Percentiles rank a stretch among this genome's conserved stretches.
Evolutionary conservation across 768 basidiomycete genomes (phyloP).

Genomic region (Tylopilus sp.): DNA sequence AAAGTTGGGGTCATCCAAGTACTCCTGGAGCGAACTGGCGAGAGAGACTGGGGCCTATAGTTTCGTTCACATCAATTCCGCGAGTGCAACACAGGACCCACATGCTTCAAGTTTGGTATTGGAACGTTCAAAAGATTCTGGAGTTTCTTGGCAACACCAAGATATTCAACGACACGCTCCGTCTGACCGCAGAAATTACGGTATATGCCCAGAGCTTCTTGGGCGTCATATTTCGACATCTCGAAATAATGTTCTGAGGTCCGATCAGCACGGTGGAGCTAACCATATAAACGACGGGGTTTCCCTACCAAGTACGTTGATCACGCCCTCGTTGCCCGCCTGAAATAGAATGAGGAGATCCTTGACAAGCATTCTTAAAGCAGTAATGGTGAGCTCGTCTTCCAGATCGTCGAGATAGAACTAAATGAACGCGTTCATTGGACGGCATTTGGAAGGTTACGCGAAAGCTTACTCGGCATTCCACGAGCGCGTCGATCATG

Average conservation of each 20-base stretch:
- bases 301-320: conserved; percentile 71
- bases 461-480: conserved; percentile 69
- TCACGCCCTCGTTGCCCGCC: conserved; percentile 93
- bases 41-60: conserved; percentile 87
- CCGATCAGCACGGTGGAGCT: conserved; percentile 12
- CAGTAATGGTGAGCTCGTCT: conserved; percentile 85
- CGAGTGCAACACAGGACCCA: conserved; percentile 31
- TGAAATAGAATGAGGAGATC: conserved; percentile 95
- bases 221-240: conserved; percentile 93
- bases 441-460: neutral
- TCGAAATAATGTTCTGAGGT: conserved; percentile 89
- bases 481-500: conserved; percentile 84
- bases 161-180: conserved; percentile 87
- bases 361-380: conserved; percentile 91
- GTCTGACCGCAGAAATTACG: conserved; percentile 94
- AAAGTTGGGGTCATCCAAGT: conserved; percentile 94
- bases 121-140: conserved; percentile 92
- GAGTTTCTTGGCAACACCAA: conserved; percentile 88
- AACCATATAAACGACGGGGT: conserved; percentile 22
- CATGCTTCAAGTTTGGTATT: conserved; percentile 92
- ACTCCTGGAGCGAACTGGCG: conserved; percentile 92
- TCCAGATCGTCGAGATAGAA: conserved; percentile 94
- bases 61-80: neutral
- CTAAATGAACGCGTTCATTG: conserved; percentile 36
- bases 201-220: conserved; percentile 81